Evolutionary conservation across 345 rosid species (phyloP), one percentile per base, ranked within the genome.

Genomic region (Aurinia saxatilis): DNA sequence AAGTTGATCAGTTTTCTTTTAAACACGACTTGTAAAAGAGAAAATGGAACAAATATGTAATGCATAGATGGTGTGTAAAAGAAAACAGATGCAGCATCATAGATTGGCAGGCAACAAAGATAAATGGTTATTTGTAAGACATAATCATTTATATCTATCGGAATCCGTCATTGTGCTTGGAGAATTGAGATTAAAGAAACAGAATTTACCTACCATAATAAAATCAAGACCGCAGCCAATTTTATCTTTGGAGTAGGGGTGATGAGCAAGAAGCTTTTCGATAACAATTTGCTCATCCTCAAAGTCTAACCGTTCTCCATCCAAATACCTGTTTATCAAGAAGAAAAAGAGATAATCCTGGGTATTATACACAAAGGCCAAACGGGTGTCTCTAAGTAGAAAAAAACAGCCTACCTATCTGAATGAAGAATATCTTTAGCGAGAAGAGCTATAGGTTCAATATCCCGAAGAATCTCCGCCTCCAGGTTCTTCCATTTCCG

Each of bases 381-480:
- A n/a, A n/a, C n/a, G n/a, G n/a, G n/a, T n/a, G n/a, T n/a, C n/a
- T n/a, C n/a, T n/a, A n/a, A n/a, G n/a, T n/a, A n/a, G 23, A 13
- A 27, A 8, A 3, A 9, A 21, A 35, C 63, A 11, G 36, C n/a
- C n/a, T 41, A 92, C 98, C 84, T 78, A 50, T 74, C 68, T 1
- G 98, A 84, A 72, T 89, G 96, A 66, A 92, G 80, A 74, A 92
- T 85, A 14, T 80, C 84, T 73, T 85, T 89, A n/a, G 84, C 38
- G 19, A 80, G 84, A 23, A 66, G 66, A 67, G 75, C 44, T 9
- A 72, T 70, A 27, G 96, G 82, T 66, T 75, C 76, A 45, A 89
- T 74, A 67, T 89, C 93, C 23, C 54, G 50, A 38, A 83, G 73
- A 51, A 92, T 86, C 84, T 85, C 91, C 6, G 77, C 82, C 67